Conservation (phyloP, 441 rosid genomes). For the Croton setiger region DNA sequence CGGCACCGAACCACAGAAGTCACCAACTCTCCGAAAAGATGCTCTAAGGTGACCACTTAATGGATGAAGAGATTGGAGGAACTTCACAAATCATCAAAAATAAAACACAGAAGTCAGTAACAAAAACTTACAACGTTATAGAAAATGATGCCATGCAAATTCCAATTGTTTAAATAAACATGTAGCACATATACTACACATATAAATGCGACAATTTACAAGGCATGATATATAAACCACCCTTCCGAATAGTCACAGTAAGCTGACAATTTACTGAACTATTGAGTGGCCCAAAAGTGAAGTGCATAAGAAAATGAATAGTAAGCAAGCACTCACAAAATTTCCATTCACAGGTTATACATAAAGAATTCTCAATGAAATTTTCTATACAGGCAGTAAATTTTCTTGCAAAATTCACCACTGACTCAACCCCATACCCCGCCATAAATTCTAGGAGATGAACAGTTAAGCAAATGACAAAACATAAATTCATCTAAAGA, state of each 20-base stretch:
- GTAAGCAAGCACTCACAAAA: background rate
- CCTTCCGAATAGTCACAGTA: background rate
- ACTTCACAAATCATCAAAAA: slow-evolving; percentile 39
- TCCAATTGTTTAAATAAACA: background rate
- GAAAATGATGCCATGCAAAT: slow-evolving; percentile 10
- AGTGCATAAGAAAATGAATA: background rate
- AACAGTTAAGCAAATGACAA: background rate
- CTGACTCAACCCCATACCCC: background rate
- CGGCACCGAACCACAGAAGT: slow-evolving; percentile 63
- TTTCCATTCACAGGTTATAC: background rate
- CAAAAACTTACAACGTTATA: slow-evolving; percentile 6
- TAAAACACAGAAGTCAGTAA: slow-evolving; percentile 8
- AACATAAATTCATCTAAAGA: background rate
- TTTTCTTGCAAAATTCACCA: background rate
- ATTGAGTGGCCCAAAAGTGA: background rate
- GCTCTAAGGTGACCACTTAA: slow-evolving; percentile 85
- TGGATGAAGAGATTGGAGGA: slow-evolving; percentile 65
- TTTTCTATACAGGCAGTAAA: background rate
- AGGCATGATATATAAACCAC: background rate
- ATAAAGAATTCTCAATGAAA: background rate
- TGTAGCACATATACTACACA: background rate
- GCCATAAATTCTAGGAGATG: background rate
- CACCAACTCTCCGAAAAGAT: slow-evolving; percentile 56
- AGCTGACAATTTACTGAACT: background rate
- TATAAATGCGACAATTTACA: background rate